phyloP scores from a whole-genome alignment of 768 basidiomycete species.

The Suillus tomentosus region DNA sequence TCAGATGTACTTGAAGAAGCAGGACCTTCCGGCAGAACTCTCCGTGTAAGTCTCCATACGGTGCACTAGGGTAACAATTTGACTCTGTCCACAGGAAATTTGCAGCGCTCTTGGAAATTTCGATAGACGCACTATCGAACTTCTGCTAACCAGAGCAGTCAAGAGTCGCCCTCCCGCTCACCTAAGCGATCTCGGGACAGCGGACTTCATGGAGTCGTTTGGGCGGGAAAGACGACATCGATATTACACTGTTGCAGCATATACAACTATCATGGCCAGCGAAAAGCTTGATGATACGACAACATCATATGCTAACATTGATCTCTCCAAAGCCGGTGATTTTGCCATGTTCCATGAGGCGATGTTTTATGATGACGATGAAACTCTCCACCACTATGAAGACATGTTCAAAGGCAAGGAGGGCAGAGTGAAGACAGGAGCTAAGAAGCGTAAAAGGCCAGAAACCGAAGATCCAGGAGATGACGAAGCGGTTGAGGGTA shows the following conservation, averaged over 20 bases:
- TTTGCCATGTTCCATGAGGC: conserved; percentile 48
- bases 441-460: conserved; percentile 34
- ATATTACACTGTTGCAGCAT: conserved; percentile 76
- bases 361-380: conserved; percentile 56
- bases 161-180: conserved; percentile 67
- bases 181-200: conserved; percentile 69
- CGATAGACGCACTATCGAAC: conserved; percentile 81
- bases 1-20: conserved; percentile 71
- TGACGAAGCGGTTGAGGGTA: conserved; percentile 19
- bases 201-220: conserved; percentile 74
- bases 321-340: conserved; percentile 53
- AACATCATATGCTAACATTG: conserved; percentile 45
- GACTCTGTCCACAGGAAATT: conserved; percentile 52
- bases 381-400: conserved; percentile 46
- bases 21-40: conserved; percentile 68
- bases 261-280: conserved; percentile 57
- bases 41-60: conserved; percentile 50
- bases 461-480: conserved; percentile 28
- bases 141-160: conserved; percentile 72
- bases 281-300: conserved; percentile 63
- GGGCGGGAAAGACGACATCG: conserved; percentile 87
- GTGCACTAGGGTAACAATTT: conserved; percentile 3
- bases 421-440: conserved; percentile 9
- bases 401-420: conserved; percentile 47
- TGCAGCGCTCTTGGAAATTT: conserved; percentile 64